Conservation (phyloP, 345 rosid genomes). For the Erucastrum elatum region DNA sequence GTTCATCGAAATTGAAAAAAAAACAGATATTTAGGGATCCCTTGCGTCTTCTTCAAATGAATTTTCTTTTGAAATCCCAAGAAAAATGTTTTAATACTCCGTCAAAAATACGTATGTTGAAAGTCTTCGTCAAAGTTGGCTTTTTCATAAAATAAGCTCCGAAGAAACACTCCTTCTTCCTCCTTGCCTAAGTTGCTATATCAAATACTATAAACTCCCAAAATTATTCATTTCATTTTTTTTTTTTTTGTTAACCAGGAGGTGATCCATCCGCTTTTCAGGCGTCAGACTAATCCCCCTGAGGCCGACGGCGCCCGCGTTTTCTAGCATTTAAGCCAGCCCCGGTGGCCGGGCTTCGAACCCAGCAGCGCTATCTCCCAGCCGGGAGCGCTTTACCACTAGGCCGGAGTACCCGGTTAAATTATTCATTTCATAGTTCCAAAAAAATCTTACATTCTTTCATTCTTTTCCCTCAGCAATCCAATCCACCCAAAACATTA, state of each 20-base stretch:
- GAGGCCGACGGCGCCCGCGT: no score
- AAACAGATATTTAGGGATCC: neutral
- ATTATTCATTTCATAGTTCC: neutral
- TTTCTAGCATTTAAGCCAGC: no score
- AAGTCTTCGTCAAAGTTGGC: slow-evolving; percentile 42
- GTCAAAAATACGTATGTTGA: slow-evolving; percentile 14
- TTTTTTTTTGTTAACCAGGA: no score
- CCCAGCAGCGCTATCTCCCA: no score
- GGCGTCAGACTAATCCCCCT: no score
- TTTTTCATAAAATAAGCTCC: neutral
- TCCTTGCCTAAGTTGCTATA: slow-evolving; percentile 9
- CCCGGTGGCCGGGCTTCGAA: no score
- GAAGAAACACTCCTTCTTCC: slow-evolving; percentile 26
- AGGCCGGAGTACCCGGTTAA: no score
- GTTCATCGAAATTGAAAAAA: neutral
- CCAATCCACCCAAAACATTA: neutral
- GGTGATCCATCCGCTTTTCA: no score
- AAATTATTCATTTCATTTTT: neutral
- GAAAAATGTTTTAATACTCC: neutral
- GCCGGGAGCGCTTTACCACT: no score
- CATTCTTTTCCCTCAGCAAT: neutral
- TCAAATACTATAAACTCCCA: slow-evolving; percentile 9
- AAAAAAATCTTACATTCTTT: neutral
- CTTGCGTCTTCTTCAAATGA: neutral
- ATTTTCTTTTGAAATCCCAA: neutral